These are phyloP conservation scores for Salix udensis DNA, from an alignment of 345 rosid genomes.

Conservation along the genomic window DNA sequence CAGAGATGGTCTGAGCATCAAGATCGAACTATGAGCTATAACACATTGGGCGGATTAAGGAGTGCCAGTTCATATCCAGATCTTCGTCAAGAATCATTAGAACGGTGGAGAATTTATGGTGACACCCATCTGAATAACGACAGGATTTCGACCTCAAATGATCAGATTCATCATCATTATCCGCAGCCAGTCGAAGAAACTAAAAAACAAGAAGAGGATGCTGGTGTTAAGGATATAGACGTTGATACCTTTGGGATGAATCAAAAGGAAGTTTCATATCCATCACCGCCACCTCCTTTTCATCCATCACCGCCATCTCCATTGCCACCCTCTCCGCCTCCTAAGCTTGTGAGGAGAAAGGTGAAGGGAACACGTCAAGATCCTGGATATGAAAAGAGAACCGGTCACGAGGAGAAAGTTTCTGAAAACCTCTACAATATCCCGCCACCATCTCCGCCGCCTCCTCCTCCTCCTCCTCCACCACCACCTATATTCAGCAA, in stretches of 20 bases:
- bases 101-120: constrained; percentile 65
- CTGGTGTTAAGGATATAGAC: constrained; percentile 15
- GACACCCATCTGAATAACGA: constrained; percentile 50
- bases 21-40: constrained; percentile 36
- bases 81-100: constrained; percentile 51
- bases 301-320: constrained; percentile 13
- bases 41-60: constrained; percentile 40
- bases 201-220: constrained; percentile 9
- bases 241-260: constrained; percentile 13
- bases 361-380: constrained; percentile 29
- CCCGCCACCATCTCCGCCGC: constrained; percentile 9
- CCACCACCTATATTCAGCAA: constrained; percentile 20
- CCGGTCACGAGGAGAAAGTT: constrained; percentile 17
- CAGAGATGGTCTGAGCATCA: constrained; percentile 36
- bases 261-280: constrained; percentile 9
- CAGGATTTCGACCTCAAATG: constrained; percentile 10
- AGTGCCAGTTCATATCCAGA: constrained; percentile 79
- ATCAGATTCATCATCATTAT: constrained; percentile 6
- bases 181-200: constrained; percentile 11
- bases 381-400: constrained; percentile 12
- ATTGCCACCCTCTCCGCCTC: constrained; percentile 15
- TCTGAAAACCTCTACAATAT: constrained; percentile 11
- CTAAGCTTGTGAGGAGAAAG: constrained; percentile 28
- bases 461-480: constrained; percentile 6
- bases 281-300: not conserved